Percentiles rank a stretch among this genome's conserved stretches.
These are phyloP conservation scores for Gautieria morchelliformis DNA, from an alignment of 768 basidiomycete species.

Conservation along the genomic window DNA sequence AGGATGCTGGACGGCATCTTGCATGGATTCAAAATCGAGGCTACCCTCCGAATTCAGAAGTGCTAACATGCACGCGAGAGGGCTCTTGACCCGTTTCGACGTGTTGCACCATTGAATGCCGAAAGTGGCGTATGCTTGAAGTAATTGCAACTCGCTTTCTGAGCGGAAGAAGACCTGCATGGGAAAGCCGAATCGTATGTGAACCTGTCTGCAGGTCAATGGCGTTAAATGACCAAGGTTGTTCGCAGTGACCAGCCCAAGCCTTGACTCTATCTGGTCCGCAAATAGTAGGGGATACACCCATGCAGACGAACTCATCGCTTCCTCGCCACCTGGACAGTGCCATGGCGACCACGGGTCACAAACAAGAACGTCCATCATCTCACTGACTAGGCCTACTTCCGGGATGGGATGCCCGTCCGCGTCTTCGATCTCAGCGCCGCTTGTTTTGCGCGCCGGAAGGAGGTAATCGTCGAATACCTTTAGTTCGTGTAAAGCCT, in stretches of 20 bases:
- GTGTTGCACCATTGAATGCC: conserved; percentile 58
- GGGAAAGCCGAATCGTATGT: not conserved
- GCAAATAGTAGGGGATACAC: conserved; percentile 10
- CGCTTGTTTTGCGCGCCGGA: conserved; percentile 48
- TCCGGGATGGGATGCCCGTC: conserved; percentile 38
- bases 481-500: conserved; percentile 53
- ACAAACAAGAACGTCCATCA: conserved; percentile 50
- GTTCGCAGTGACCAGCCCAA: not conserved
- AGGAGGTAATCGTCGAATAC: conserved; percentile 79
- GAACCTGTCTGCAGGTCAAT: not conserved
- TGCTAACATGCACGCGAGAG: conserved; percentile 54
- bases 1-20: conserved; percentile 37
- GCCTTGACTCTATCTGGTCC: not conserved
- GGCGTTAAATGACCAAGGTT: not conserved
- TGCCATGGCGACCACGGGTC: conserved; percentile 49
- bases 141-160: not conserved
- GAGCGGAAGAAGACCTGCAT: not conserved
- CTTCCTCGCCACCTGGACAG: not conserved
- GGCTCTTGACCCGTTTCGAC: conserved; percentile 39
- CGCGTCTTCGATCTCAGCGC: conserved; percentile 40
- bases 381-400: conserved; percentile 36
- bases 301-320: conserved; percentile 4
- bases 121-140: conserved; percentile 48
- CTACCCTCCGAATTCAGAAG: conserved; percentile 42
- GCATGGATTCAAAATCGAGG: conserved; percentile 52